Percentiles rank a stretch among this genome's conserved stretches.
phyloP scores from a whole-genome alignment of 2,329 filamentous ascomycete genomes.

The Ascochyta viciae-villosae region DNA sequence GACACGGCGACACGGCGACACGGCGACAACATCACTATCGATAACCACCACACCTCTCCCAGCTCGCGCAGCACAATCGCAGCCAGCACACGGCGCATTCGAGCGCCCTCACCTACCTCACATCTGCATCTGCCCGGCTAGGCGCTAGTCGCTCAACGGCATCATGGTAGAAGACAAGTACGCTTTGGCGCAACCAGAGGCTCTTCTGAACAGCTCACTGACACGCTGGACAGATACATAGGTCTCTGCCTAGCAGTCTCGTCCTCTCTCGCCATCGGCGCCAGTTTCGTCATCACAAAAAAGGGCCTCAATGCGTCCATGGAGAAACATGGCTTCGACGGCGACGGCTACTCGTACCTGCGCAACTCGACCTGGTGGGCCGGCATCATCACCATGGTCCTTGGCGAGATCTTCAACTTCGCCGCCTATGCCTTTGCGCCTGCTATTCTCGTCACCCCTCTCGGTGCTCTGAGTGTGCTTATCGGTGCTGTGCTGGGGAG shows the following conservation, averaged over 20 bases:
- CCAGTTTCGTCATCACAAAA: constrained; percentile 98
- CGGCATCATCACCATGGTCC: constrained; percentile 84
- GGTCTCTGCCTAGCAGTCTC: constrained; percentile 50
- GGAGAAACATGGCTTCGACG: constrained; percentile 92
- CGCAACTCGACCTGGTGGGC: constrained; percentile 98
- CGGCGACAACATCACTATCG: constrained; percentile 5
- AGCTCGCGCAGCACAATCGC: neutral
- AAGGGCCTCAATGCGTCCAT: constrained; percentile 94
- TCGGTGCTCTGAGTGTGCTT: constrained; percentile 91
- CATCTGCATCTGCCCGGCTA: constrained; percentile 10
- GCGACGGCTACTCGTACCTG: constrained; percentile 93
- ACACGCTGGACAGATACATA: constrained; percentile 47
- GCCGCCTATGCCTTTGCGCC: constrained; percentile 97
- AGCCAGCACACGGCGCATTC: constrained; percentile 4
- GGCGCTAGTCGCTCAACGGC: constrained; percentile 19
- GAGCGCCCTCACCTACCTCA: neutral
- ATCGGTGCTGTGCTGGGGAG: constrained; percentile 94
- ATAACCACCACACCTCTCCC: constrained; percentile 10
- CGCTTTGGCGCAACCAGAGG: constrained; percentile 23
- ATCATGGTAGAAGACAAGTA: constrained; percentile 53
- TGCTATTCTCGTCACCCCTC: constrained; percentile 95
- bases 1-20: constrained; percentile 5
- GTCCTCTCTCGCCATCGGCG: constrained; percentile 51
- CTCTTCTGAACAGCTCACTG: constrained; percentile 19
- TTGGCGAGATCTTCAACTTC: constrained; percentile 96